Conservation (phyloP, 225 moss, liverwort and hornwort genomes). For the Neckera pumila region DNA sequence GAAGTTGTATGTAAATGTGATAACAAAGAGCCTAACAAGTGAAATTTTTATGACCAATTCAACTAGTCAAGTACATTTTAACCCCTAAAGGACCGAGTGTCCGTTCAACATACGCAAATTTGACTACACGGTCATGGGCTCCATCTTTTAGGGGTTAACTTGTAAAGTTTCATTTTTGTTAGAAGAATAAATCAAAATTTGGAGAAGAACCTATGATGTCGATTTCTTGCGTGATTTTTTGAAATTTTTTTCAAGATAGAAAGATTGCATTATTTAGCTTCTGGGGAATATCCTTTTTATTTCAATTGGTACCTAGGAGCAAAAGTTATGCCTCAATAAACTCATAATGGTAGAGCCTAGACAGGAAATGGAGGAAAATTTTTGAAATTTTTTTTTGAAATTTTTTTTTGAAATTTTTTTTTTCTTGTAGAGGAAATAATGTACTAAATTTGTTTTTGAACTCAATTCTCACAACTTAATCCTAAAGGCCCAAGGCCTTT, state of each 20-base stretch:
- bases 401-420: too few species aligned
- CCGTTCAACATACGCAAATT: too few species aligned
- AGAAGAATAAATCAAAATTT: background rate
- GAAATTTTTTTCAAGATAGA: background rate
- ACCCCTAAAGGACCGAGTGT: too few species aligned
- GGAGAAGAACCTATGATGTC: rapidly evolving
- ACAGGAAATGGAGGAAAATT: rapidly evolving
- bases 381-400: too few species aligned
- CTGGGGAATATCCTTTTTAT: background rate
- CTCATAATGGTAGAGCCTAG: background rate
- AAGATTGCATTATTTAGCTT: background rate
- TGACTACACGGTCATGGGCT: too few species aligned
- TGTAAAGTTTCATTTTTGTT: background rate
- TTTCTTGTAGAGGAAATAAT: too few species aligned
- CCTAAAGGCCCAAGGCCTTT: too few species aligned
- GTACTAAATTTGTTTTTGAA: too few species aligned
- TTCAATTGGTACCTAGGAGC: background rate
- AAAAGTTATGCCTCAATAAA: background rate
- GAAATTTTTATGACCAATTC: background rate
- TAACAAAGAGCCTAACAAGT: background rate
- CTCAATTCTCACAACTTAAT: too few species aligned
- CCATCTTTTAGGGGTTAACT: too few species aligned
- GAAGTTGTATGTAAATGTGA: background rate
- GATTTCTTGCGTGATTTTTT: rapidly evolving
- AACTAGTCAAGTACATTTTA: background rate